Evolutionary conservation across 2,329 filamentous ascomycete genomes (phyloP).

Genomic region (Teratosphaeria nubilosa): DNA sequence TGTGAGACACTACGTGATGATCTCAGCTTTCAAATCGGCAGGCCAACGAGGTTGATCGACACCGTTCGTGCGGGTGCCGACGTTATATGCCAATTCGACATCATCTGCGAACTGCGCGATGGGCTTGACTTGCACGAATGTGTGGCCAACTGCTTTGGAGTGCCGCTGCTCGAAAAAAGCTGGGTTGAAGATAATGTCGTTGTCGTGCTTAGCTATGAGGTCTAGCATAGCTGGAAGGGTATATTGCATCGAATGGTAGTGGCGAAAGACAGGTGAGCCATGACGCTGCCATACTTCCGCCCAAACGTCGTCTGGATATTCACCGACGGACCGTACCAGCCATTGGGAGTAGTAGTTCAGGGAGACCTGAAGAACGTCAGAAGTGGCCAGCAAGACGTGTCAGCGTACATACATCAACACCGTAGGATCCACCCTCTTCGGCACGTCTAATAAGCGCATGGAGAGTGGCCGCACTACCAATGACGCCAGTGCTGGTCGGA

Average conservation of each 20-base stretch:
- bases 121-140: slow-evolving; percentile 35
- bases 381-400: neutral
- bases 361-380: slow-evolving; percentile 2
- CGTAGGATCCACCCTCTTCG: slow-evolving; percentile 17
- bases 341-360: slow-evolving; percentile 22
- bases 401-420: slow-evolving; percentile 10
- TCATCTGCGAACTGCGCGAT: slow-evolving; percentile 32
- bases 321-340: slow-evolving; percentile 17
- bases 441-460: slow-evolving; percentile 16
- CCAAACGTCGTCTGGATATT: slow-evolving; percentile 32
- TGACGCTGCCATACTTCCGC: slow-evolving; percentile 38
- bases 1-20: neutral
- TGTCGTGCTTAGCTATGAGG: slow-evolving; percentile 31
- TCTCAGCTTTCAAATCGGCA: neutral
- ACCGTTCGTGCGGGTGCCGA: slow-evolving; percentile 43
- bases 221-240: slow-evolving; percentile 31
- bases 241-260: slow-evolving; percentile 41
- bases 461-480: slow-evolving; percentile 10
- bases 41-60: slow-evolving; percentile 41
- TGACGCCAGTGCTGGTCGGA: slow-evolving; percentile 12
- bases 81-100: slow-evolving; percentile 36
- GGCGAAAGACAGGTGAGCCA: slow-evolving; percentile 39
- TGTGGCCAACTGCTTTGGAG: slow-evolving; percentile 28
- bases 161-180: slow-evolving; percentile 40
- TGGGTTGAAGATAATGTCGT: slow-evolving; percentile 33